Evolutionary conservation across 75 land plant genomes (phyloP), one percentile per base, ranked within the genome.

Genomic region (Pseudotsuga menziesii): DNA sequence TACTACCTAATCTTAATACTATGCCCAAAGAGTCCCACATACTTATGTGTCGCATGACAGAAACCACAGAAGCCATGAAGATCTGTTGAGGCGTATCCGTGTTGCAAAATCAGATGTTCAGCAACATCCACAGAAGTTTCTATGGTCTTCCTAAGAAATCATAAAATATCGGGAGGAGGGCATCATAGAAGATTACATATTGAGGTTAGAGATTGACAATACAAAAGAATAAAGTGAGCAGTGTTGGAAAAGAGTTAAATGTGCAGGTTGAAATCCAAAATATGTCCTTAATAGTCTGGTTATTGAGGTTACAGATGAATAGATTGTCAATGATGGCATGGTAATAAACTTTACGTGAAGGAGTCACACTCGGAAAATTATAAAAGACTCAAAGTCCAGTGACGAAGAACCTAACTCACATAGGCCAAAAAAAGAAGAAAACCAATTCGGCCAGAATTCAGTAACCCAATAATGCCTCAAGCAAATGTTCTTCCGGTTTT

Each of bases 391-490:
- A 27, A 22, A 72, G 12, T 19, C 8, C 0, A 27, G 16, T 55
- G 6, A 23, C 14, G 56, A 2, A 39, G 48, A 67, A 19, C 22
- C n/a, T 35, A 36, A 67, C 39, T 13, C 71, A n/a, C 11, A 25
- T 73, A 17, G 5, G 32, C 26, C n/a, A n/a, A 4, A 55, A 80
- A 80, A 69, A 61, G 81, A 54, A 80, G 81, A 54, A 75, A 75
- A 75, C 25, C 75, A 36, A 7, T 80, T 9, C 59, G 81, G 48
- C 77, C 81, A 19, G 23, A 41, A 1, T 75, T 80, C 9, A 64
- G 26, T 12, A 60, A 60, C 20, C n/a, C 0, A 9, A 48, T 48
- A 9, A 2, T 48, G 54, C 0, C 9, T 48, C 1, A 48, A 48
- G 1, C 11, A 48, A 48, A 48, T 48, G 54, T 48, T 44, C 52